Evolutionary conservation across 2,329 filamentous ascomycete species (phyloP), one percentile per base, ranked within the genome.

Genomic region (Colletotrichum truncatum): DNA sequence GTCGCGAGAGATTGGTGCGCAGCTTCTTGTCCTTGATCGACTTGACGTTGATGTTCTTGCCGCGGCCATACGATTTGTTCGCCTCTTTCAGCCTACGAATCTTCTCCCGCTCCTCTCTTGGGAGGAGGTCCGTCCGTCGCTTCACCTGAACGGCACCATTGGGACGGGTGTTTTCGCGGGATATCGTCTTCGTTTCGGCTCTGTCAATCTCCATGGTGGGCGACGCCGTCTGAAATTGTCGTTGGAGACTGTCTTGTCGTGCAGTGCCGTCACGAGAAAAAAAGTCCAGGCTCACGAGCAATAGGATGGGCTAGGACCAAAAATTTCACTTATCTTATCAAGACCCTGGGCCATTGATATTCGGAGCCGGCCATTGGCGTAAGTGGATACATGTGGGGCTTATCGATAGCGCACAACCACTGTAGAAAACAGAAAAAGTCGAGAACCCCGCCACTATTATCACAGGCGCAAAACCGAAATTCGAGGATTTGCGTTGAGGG

Each of bases 21-120:
- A 98, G 80, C 77, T 98, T 99, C 85, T 93, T 97, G 83, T 98
- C 94, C 73, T 90, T 92, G 72, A 97, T 88, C 8, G 82, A 84
- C 73, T 91, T 91, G 46, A 90, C 85, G 64, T 91, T 86, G 71
- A 97, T 91, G 68, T 87, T 87, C 70, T 88, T 88, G 52, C 96
- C 96, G 70, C 96, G 90, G 32, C 96, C 96, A 80, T 99, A 99
- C 58, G 86, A 86, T 73, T 89, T 87, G 71, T 93, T 86, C 55
- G 93, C 93, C 71, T 89, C 84, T 72, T 84, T 84, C 66, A 84
- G 75, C 41, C 85, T 85, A 64, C 83, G 84, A 55, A 80, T 76
- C 73, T 81, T 84, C 70, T 85, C 80, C 63, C 81, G 79, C 72
- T 88, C 85, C 61, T 81, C 73, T 68, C 83, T 84, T 39, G 85